Base-by-base conservation (phyloP, 202 grass and related monocot genomes). In the Zoysia matrella region DNA sequence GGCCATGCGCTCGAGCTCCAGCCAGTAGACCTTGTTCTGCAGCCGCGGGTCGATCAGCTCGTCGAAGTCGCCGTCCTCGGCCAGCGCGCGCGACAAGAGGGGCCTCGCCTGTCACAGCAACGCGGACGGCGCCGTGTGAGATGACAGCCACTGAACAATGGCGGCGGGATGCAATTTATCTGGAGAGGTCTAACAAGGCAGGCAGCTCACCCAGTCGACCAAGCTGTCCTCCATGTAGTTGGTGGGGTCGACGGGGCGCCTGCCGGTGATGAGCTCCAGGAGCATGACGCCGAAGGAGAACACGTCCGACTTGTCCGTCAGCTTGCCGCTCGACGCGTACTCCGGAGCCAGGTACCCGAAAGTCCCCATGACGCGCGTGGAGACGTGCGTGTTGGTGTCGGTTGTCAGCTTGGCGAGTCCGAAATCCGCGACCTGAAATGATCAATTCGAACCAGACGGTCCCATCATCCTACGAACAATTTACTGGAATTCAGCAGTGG, bases 221-320 rank as follows among this genome's bases (percentile, higher is more conserved):
- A 22, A 22, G 22, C 22, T 22, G 22, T 22, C 22, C 56, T 99
- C 96, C 90, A 95, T 95, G 74, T 82, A 79, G 68, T 83, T 80
- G 0, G 65, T 70, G 72, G 80, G 66, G 10, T 99, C 96, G 1
- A 95, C 87, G 3, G 96, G 92, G 7, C 89, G 70, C 44, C 88
- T 88, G 61, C 96, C 96, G 40, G 92, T 99, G 73, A 99, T 92
- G 41, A 99, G 85, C 89, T 99, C 92, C 4, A 99, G 85, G 64
- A 95, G 89, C 96, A 99, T 93, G 58, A 99, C 96, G 51, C 92
- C 96, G 60, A 92, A 99, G 53, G 96, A 99, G 92, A 99, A 99
- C 40, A 99, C 96, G 11, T 99, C 96, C 3, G 96, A 99, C 47
- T 95, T 99, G 74, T 99, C 96, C 4, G 96, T 88, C 3, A 99